Evolutionary conservation across 2,329 filamentous ascomycete genomes (phyloP), one percentile per base, ranked within the genome.

Genomic region (Aspergillus sojae): DNA sequence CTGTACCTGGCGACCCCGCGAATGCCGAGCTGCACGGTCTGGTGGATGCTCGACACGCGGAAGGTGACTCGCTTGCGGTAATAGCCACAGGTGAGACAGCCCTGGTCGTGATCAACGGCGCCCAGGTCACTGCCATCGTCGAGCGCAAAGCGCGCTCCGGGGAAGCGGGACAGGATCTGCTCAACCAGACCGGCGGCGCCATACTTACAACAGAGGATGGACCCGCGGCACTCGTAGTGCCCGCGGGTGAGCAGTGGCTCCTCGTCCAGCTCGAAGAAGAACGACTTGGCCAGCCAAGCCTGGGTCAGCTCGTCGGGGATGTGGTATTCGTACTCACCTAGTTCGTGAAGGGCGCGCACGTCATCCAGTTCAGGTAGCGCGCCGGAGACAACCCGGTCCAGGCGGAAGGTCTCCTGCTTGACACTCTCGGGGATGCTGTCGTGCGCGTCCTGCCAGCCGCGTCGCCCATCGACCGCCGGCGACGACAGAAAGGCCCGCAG

Each of bases 181-280:
- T 41, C 5, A 11, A 57, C n/a, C 5, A 57, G 21, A 19, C 50
- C 50, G 21, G 50, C 26, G 21, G 39, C 54, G n/a, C 54, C 54
- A 26, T 43, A 28, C 54, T 30, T 9, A 30, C 28, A 23, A 41
- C 54, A 57, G 10, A 41, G 36, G 23, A 57, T 57, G 14, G 36
- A 57, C 19, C 32, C 54, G 10, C 39, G 54, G 54, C 54, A 57
- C 19, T 28, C 9, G 54, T 57, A 57, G 14, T 30, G 39, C 14
- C 54, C 54, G n/a, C 16, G 54, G n/a, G 19, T 30, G 9, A 19
- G 1, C 10, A 9, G 41, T 14, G 36, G 54, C 32, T 41, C 16
- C 36, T 57, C 36, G 3, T 57, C 54, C 21, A 57, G n/a, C 21
- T 57, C 54, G 23, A 57, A 57, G 54, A 57, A 57, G 34, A 57